Base-by-base conservation (phyloP, 108 stramenopile species). In the Mayamaea pseudoterrestris region DNA sequence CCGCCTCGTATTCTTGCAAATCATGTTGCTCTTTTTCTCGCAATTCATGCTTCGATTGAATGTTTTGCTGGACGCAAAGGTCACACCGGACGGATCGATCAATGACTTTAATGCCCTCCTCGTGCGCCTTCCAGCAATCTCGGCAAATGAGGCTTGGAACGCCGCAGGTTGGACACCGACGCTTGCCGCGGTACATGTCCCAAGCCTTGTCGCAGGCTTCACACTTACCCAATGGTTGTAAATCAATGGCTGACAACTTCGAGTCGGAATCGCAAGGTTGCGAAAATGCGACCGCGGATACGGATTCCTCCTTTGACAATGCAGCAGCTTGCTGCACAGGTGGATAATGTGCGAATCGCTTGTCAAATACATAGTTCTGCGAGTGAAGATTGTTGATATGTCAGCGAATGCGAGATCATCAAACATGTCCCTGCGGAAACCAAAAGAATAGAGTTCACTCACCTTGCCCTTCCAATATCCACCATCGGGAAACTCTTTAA, bases 161-260 rank as follows among this genome's bases (percentile, higher is more conserved):
- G 28, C 87, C 87, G 66, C 92, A 93, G 0, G 88, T 87, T n/a
- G 82, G 81, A 56, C 92, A 93, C 35, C 85, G 66, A 9, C 85
- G 69, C 41, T 93, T 93, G 6, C 92, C 92, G n/a, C 83, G 61
- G 47, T 84, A 93, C 80, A 67, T 84, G 47, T 93, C 92, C 92
- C 92, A 93, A 8, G 84, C 75, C 43, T 81, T 80, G 5, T 21
- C 52, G 50, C 91, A 93, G 14, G 72, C 73, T 53, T 88, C 86
- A 55, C 91, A 93, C 37, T n/a, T n/a, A n/a, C n/a, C n/a, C n/a
- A n/a, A n/a, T n/a, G n/a, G n/a, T n/a, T n/a, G n/a, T n/a, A n/a
- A n/a, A n/a, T n/a, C n/a, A n/a, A n/a, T n/a, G n/a, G n/a, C n/a
- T n/a, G n/a, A n/a, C n/a, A n/a, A n/a, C n/a, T n/a, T n/a, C n/a